These are phyloP conservation scores for Neofusicoccum cordaticola DNA, from an alignment of 2,329 filamentous ascomycete species.

Conservation along the genomic window DNA sequence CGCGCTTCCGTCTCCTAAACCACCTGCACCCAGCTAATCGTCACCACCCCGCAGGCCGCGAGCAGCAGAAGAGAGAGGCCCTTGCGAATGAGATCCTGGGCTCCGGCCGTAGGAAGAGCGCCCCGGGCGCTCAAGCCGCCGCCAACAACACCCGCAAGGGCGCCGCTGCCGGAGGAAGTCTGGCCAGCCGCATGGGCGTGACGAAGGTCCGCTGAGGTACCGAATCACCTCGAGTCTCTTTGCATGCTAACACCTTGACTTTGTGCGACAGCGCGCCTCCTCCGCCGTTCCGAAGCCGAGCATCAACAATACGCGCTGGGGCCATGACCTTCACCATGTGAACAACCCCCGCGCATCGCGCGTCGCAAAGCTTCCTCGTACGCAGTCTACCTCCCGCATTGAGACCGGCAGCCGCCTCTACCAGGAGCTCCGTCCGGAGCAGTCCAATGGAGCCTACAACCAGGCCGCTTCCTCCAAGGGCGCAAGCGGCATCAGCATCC, in stretches of 20 bases:
- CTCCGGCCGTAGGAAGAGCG: constrained; percentile 57
- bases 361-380: constrained; percentile 34
- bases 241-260: background rate
- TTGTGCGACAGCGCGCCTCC: constrained; percentile 24
- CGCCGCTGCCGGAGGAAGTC: constrained; percentile 24
- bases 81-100: constrained; percentile 73
- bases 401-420: constrained; percentile 42
- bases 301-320: constrained; percentile 64
- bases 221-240: background rate
- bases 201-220: constrained; percentile 56
- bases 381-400: constrained; percentile 39
- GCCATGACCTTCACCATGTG: constrained; percentile 61
- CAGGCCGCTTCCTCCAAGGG: constrained; percentile 28
- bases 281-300: constrained; percentile 18
- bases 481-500: constrained; percentile 62
- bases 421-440: constrained; percentile 38
- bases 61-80: constrained; percentile 68
- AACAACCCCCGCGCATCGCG: constrained; percentile 36
- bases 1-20: background rate
- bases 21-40: constrained; percentile 16
- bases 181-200: constrained; percentile 70
- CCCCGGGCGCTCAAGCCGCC: constrained; percentile 45
- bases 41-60: constrained; percentile 42
- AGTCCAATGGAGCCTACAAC: constrained; percentile 25
- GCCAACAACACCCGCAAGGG: constrained; percentile 48